Evolutionary conservation across 768 basidiomycete genomes (phyloP).

Genomic region (Amanita polypyramis): DNA sequence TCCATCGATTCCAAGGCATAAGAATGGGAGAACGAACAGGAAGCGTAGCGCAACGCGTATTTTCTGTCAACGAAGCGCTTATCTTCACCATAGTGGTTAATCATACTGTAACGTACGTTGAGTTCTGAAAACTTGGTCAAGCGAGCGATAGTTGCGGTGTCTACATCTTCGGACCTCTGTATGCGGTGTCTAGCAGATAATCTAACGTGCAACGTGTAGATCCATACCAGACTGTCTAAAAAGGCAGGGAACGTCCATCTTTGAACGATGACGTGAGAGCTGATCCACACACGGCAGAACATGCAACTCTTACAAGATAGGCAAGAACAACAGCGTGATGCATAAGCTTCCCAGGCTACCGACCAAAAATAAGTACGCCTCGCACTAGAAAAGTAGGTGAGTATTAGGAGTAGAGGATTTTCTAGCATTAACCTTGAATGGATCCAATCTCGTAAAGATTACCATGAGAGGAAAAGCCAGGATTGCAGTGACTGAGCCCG

Average conservation of each 20-base stretch:
- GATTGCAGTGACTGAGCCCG: slow-evolving; percentile 51
- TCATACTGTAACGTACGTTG: slow-evolving; percentile 43
- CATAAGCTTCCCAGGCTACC: slow-evolving; percentile 61
- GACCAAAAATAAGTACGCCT: slow-evolving; percentile 59
- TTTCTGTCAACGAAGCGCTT: slow-evolving; percentile 26
- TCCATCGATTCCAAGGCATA: slow-evolving; percentile 64
- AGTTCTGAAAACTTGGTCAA: slow-evolving; percentile 75
- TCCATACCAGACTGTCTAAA: slow-evolving; percentile 44
- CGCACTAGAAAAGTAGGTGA: slow-evolving; percentile 32
- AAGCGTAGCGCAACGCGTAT: slow-evolving; percentile 69
- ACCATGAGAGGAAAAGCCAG: slow-evolving; percentile 64
- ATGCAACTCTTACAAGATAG: slow-evolving; percentile 43
- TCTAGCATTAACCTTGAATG: slow-evolving; percentile 38
- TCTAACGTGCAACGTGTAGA: neutral
- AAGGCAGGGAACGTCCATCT: slow-evolving; percentile 64
- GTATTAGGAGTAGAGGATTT: slow-evolving; percentile 3
- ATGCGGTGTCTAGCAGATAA: neutral
- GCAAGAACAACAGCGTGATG: slow-evolving; percentile 66
- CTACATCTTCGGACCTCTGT: slow-evolving; percentile 53
- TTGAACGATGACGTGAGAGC: slow-evolving; percentile 9
- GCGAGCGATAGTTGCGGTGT: slow-evolving; percentile 53
- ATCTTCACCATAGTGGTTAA: neutral
- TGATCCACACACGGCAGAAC: neutral
- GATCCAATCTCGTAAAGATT: slow-evolving; percentile 47
- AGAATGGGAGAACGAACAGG: slow-evolving; percentile 53